phyloP scores from a whole-genome alignment of 176 grass and related monocot genomes.

The Ensete ventricosum region DNA sequence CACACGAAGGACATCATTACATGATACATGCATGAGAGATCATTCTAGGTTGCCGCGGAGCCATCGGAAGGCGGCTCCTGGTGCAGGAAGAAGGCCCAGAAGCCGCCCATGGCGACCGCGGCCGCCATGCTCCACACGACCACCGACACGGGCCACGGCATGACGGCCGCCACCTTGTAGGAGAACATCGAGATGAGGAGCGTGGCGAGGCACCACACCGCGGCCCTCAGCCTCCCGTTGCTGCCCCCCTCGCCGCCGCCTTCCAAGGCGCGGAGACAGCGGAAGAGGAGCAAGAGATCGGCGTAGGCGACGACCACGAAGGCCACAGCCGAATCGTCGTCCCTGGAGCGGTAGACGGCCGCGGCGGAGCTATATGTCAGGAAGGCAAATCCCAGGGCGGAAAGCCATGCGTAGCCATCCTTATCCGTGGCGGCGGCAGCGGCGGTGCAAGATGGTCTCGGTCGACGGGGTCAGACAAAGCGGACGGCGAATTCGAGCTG shows the following conservation, averaged over 20 bases:
- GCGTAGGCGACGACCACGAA: constrained; percentile 32
- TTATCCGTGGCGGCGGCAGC: background rate
- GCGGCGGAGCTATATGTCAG: constrained; percentile 34
- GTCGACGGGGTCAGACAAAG: too few species aligned
- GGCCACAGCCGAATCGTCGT: constrained; percentile 15
- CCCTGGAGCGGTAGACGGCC: constrained; percentile 31
- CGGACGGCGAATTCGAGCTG: too few species aligned
- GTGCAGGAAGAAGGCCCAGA: constrained; percentile 33
- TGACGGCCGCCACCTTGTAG: constrained; percentile 33
- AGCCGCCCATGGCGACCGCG: constrained; percentile 17
- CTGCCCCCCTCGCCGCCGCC: background rate
- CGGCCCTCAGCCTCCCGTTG: background rate
- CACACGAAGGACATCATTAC: too few species aligned
- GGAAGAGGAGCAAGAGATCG: constrained; percentile 27
- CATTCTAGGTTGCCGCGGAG: too few species aligned
- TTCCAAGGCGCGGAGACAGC: constrained; percentile 31
- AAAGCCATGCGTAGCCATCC: constrained; percentile 20
- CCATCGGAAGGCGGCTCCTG: too few species aligned
- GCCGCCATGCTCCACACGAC: constrained; percentile 24
- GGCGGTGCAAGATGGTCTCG: too few species aligned
- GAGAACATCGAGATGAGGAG: constrained; percentile 45
- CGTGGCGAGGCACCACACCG: constrained; percentile 34
- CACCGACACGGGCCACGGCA: constrained; percentile 28
- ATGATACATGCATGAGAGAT: too few species aligned
- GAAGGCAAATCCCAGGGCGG: constrained; percentile 25